Conservation (phyloP, 805 yeast genomes). For the Candida chauliodis region DNA sequence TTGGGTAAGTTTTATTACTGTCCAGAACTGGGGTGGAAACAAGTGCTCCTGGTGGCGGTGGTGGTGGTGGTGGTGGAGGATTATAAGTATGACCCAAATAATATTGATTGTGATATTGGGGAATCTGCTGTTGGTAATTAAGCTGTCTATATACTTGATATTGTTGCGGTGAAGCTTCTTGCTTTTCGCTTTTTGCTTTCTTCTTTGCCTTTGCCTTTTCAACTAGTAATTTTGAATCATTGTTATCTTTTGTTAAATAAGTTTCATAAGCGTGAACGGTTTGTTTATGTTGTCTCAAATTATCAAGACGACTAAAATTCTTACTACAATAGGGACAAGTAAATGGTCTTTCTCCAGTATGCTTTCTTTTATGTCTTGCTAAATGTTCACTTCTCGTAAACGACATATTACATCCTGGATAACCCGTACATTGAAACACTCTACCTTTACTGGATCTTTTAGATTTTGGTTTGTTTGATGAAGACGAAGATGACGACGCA, state of each 20-base stretch:
- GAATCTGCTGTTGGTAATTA: slow-evolving; percentile 5
- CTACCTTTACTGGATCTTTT: slow-evolving; percentile 51
- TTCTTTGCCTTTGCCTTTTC: slow-evolving; percentile 4
- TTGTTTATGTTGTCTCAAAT: slow-evolving; percentile 86
- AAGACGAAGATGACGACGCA: neutral
- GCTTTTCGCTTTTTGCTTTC: slow-evolving; percentile 3
- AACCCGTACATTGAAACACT: slow-evolving; percentile 82
- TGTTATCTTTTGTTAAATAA: slow-evolving; percentile 16
- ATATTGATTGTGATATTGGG: slow-evolving; percentile 8
- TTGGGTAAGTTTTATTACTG: neutral
- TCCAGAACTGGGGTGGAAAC: no score
- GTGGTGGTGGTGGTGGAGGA: slow-evolving; percentile 7
- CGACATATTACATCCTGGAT: slow-evolving; percentile 81
- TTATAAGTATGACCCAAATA: neutral
- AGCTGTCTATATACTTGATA: slow-evolving; percentile 8
- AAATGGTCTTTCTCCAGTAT: slow-evolving; percentile 93
- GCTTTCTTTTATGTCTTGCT: slow-evolving; percentile 88
- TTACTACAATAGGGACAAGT: slow-evolving; percentile 79
- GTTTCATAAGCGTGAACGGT: slow-evolving; percentile 52
- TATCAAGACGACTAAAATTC: slow-evolving; percentile 79
- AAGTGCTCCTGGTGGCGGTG: slow-evolving; percentile 2
- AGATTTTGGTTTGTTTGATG: slow-evolving; percentile 8
- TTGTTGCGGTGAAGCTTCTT: slow-evolving; percentile 1
- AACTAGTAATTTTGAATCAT: neutral
- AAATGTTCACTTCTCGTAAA: slow-evolving; percentile 89